These are phyloP conservation scores for Brassica juncea DNA, from an alignment of 345 rosid genomes.

Conservation along the genomic window DNA sequence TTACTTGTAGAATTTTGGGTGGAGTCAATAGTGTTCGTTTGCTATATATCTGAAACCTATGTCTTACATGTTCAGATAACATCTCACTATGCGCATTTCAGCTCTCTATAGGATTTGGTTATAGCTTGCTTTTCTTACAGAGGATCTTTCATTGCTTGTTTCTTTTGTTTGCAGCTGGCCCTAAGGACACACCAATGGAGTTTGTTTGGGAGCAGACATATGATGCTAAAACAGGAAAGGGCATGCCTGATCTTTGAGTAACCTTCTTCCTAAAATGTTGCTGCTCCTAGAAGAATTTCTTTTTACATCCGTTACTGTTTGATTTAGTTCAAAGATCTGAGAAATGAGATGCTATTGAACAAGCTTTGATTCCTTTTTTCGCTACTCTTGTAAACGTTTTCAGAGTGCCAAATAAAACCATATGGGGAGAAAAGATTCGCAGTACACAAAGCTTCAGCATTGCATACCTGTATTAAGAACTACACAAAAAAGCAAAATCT, in stretches of 20 bases:
- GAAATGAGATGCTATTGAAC: conserved; percentile 25
- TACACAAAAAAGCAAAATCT: background rate
- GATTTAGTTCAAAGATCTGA: background rate
- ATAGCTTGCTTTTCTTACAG: background rate
- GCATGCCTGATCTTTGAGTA: conserved; percentile 87
- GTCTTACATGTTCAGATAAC: background rate
- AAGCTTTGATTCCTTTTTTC: conserved; percentile 11
- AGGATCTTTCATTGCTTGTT: background rate
- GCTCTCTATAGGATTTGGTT: background rate
- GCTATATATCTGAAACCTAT: background rate
- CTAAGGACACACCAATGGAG: conserved; percentile 86
- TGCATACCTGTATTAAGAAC: background rate
- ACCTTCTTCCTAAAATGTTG: background rate
- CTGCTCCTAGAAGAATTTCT: background rate
- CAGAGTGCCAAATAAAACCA: background rate
- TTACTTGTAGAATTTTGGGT: background rate
- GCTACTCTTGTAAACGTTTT: conserved; percentile 4
- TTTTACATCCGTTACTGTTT: conserved; percentile 18
- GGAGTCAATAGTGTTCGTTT: background rate
- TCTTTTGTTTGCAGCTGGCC: conserved; percentile 66
- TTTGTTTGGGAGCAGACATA: conserved; percentile 76
- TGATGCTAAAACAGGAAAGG: conserved; percentile 82
- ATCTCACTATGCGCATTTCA: background rate
- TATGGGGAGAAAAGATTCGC: background rate
- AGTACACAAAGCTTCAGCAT: background rate